Evolutionary conservation across 2,329 filamentous ascomycete species (phyloP).

Genomic region (Cylindrodendrum hubeiense): DNA sequence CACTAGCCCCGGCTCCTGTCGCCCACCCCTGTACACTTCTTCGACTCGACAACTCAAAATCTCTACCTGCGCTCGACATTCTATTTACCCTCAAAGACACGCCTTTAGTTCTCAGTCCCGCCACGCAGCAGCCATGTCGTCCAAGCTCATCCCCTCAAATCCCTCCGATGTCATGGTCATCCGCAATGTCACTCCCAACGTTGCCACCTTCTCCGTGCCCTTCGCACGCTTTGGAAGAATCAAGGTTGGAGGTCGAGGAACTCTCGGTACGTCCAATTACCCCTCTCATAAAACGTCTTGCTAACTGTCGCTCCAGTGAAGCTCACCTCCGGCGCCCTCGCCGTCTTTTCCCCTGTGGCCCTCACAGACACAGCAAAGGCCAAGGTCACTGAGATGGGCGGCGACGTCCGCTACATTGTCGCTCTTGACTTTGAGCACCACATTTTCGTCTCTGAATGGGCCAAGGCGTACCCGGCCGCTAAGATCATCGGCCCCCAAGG

Average conservation of each 20-base stretch:
- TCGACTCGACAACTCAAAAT: neutral
- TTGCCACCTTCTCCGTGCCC: slow-evolving; percentile 84
- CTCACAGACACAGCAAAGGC: slow-evolving; percentile 80
- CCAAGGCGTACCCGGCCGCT: slow-evolving; percentile 80
- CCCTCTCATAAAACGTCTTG: neutral
- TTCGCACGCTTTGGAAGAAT: slow-evolving; percentile 85
- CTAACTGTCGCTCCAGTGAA: slow-evolving; percentile 67
- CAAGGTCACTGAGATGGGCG: slow-evolving; percentile 74
- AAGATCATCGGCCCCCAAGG: slow-evolving; percentile 86
- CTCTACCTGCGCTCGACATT: neutral
- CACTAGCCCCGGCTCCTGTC: neutral
- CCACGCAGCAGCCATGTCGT: slow-evolving; percentile 62
- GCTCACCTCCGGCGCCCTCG: slow-evolving; percentile 81
- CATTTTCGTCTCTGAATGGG: slow-evolving; percentile 91
- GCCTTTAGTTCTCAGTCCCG: slow-evolving; percentile 28
- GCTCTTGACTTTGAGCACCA: slow-evolving; percentile 95
- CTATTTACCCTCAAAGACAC: slow-evolving; percentile 1
- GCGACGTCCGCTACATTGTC: slow-evolving; percentile 84
- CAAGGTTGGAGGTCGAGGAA: slow-evolving; percentile 88
- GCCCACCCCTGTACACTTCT: slow-evolving; percentile 1
- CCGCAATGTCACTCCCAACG: slow-evolving; percentile 82
- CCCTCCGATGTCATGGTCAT: slow-evolving; percentile 91
- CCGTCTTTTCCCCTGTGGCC: slow-evolving; percentile 92
- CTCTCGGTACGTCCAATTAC: slow-evolving; percentile 71
- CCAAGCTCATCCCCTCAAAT: slow-evolving; percentile 75